Evolutionary conservation across 2,329 filamentous ascomycete genomes (phyloP).

Genomic region (Aspergillus floridensis): DNA sequence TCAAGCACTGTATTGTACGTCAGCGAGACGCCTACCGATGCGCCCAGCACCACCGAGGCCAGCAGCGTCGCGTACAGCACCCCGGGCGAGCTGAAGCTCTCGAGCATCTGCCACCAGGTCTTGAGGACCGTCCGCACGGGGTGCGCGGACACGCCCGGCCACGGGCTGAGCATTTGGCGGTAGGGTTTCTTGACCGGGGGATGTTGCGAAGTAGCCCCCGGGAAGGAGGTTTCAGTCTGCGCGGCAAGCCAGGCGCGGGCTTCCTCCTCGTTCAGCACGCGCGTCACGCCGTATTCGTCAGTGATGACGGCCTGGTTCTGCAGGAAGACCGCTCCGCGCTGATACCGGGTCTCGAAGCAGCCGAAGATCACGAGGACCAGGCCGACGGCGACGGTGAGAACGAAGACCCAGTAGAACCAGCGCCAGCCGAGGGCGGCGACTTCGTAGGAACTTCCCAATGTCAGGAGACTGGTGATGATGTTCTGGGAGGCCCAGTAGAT

Average conservation of each 20-base stretch:
- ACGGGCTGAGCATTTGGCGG: conserved; percentile 34
- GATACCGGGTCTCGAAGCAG: conserved; percentile 43
- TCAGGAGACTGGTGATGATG: conserved; percentile 31
- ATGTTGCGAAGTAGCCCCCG: not conserved
- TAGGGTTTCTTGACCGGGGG: conserved; percentile 6
- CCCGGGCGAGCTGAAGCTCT: conserved; percentile 33
- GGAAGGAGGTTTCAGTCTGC: not conserved
- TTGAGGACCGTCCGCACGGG: conserved; percentile 9
- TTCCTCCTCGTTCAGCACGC: conserved; percentile 32
- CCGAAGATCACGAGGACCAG: conserved; percentile 40
- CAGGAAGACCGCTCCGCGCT: conserved; percentile 33
- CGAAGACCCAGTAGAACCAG: conserved; percentile 45
- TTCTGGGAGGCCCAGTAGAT: conserved; percentile 43
- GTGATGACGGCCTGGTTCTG: conserved; percentile 39
- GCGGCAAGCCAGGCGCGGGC: conserved; percentile 16
- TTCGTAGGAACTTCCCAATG: conserved; percentile 37
- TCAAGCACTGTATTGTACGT: conserved; percentile 40
- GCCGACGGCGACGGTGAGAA: conserved; percentile 34
- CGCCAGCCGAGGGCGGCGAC: conserved; percentile 38
- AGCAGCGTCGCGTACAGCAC: conserved; percentile 40
- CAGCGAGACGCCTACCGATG: conserved; percentile 39
- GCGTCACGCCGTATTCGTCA: conserved; percentile 42
- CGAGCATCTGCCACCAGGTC: conserved; percentile 23
- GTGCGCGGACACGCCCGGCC: conserved; percentile 18
- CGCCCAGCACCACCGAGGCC: conserved; percentile 38